Percentiles rank a stretch among this genome's conserved stretches.
Evolutionary conservation across 2,329 filamentous ascomycete species (phyloP).

Genomic region (Cercospora brassicicola): DNA sequence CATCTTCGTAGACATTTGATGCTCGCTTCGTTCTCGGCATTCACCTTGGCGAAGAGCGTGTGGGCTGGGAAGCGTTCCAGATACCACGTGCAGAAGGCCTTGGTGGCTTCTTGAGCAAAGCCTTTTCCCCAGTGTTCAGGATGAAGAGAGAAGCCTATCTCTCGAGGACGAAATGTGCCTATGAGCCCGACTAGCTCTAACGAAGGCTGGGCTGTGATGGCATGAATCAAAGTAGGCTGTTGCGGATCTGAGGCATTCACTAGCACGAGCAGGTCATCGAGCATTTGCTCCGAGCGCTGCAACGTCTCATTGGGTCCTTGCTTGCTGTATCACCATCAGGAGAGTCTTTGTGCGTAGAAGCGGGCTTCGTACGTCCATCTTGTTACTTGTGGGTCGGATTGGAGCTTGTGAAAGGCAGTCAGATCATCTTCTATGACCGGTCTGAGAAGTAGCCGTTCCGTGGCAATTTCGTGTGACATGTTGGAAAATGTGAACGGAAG

Average conservation of each 20-base stretch:
- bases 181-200: constrained; percentile 21
- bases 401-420: constrained; percentile 21
- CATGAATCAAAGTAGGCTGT: constrained; percentile 21
- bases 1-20: constrained; percentile 20
- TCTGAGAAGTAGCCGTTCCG: constrained; percentile 20
- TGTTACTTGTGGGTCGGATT: constrained; percentile 22
- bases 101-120: constrained; percentile 22
- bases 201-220: constrained; percentile 19
- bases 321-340: constrained; percentile 15
- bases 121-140: constrained; percentile 24
- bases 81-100: constrained; percentile 25
- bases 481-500: background rate
- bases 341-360: background rate
- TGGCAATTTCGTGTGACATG: background rate
- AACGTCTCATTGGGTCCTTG: constrained; percentile 22
- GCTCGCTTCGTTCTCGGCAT: constrained; percentile 22
- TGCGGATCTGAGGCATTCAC: constrained; percentile 15
- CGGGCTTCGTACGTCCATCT: constrained; percentile 21
- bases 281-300: constrained; percentile 20
- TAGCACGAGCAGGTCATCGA: constrained; percentile 26
- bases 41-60: constrained; percentile 24
- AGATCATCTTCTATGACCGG: constrained; percentile 21
- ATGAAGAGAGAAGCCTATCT: constrained; percentile 26
- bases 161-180: constrained; percentile 26
- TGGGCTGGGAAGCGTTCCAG: constrained; percentile 10